phyloP scores from a whole-genome alignment of 164 flowering plant genomes.

The Buxus sempervirens region DNA sequence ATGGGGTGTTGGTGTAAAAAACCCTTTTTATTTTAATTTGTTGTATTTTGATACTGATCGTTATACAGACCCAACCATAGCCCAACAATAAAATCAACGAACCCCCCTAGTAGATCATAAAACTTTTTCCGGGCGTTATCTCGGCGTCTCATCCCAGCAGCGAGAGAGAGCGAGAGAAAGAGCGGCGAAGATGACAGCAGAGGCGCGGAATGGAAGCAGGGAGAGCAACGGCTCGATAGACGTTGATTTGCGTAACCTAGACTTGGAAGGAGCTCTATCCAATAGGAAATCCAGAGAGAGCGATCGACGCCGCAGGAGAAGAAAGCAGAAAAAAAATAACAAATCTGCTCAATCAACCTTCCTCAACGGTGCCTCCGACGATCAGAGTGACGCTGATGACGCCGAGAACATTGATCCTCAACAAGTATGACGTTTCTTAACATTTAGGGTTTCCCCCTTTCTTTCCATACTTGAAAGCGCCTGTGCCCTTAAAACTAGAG shows the following conservation, averaged over 20 bases:
- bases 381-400: constrained; percentile 34
- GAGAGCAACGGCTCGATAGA: constrained; percentile 11
- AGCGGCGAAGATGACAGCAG: constrained; percentile 20
- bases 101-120: too few species aligned
- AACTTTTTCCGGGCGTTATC: too few species aligned
- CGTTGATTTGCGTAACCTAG: constrained; percentile 36
- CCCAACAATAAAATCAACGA: too few species aligned
- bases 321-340: constrained; percentile 82
- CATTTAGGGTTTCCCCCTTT: neutral
- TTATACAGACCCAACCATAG: too few species aligned
- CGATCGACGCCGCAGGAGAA: constrained; percentile 68
- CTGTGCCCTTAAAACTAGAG: neutral
- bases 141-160: neutral
- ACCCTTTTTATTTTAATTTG: too few species aligned
- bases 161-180: neutral
- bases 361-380: constrained; percentile 12
- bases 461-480: neutral
- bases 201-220: constrained; percentile 6
- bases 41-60: too few species aligned
- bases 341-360: constrained; percentile 6
- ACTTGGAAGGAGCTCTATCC: constrained; percentile 9
- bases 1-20: too few species aligned
- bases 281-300: constrained; percentile 53
- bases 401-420: constrained; percentile 51
- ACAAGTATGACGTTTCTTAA: constrained; percentile 29